Evolutionary conservation across 495 filamentous ascomycete genomes (phyloP).

Genomic region (Lepraria neglecta): DNA sequence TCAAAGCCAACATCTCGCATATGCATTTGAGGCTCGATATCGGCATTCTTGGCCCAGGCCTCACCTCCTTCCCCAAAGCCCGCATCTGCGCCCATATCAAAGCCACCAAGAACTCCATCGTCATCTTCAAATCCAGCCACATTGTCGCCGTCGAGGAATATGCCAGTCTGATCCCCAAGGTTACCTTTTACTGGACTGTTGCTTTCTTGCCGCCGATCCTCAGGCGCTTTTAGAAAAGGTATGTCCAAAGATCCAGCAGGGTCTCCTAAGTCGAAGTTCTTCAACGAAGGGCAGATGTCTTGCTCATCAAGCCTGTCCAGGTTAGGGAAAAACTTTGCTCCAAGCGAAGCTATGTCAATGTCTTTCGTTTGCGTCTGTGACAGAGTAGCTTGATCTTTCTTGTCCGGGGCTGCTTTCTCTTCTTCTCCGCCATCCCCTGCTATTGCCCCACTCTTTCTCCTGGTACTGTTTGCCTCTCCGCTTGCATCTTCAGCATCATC

Average conservation of each 20-base stretch:
- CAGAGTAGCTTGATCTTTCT: slow-evolving; percentile 35
- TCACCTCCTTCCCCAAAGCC: slow-evolving; percentile 65
- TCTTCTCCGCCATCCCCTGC: slow-evolving; percentile 32
- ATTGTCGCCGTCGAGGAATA: slow-evolving; percentile 80
- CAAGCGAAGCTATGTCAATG: slow-evolving; percentile 70
- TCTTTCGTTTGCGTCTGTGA: slow-evolving; percentile 56
- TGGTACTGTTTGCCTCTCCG: slow-evolving; percentile 42
- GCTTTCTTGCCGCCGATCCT: slow-evolving; percentile 70
- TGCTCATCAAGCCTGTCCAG: slow-evolving; percentile 68
- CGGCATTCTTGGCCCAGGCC: slow-evolving; percentile 58
- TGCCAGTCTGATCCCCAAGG: slow-evolving; percentile 63
- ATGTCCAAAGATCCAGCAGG: slow-evolving; percentile 78
- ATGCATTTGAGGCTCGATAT: slow-evolving; percentile 53
- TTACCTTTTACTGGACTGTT: slow-evolving; percentile 45
- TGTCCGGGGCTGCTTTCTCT: slow-evolving; percentile 35
- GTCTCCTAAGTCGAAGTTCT: slow-evolving; percentile 85
- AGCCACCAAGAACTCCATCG: slow-evolving; percentile 63
- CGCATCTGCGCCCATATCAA: slow-evolving; percentile 66
- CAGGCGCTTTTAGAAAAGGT: slow-evolving; percentile 82
- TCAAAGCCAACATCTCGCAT: slow-evolving; percentile 37
- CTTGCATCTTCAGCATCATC: slow-evolving; percentile 72
- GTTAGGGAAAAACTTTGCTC: slow-evolving; percentile 79
- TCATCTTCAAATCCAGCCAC: slow-evolving; percentile 67
- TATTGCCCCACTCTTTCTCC: slow-evolving; percentile 41
- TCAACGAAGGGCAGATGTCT: slow-evolving; percentile 92